Percentiles rank a stretch among this genome's conserved stretches.
phyloP scores from a whole-genome alignment of 805 yeast species.

The Wickerhamiella kurtzmanii region DNA sequence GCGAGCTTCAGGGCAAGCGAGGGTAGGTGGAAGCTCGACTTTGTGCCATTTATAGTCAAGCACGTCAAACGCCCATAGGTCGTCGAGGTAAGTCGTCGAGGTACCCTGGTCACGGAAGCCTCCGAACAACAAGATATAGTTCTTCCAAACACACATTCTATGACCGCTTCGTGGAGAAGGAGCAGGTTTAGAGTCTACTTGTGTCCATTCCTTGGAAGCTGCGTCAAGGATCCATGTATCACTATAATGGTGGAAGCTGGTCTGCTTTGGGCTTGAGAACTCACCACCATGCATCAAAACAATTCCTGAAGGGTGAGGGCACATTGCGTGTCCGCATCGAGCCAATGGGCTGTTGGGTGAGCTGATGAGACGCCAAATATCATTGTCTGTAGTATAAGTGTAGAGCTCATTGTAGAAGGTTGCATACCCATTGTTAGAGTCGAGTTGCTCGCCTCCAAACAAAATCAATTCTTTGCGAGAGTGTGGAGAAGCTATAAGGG shows the following conservation, averaged over 20 bases:
- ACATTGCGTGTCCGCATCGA: constrained; percentile 85
- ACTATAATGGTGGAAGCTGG: constrained; percentile 89
- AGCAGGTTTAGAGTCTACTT: constrained; percentile 47
- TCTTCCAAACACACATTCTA: constrained; percentile 83
- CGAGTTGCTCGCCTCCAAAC: constrained; percentile 79
- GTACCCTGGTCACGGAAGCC: constrained; percentile 86
- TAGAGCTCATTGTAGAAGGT: constrained; percentile 71
- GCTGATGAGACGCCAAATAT: constrained; percentile 63
- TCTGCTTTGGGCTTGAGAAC: constrained; percentile 90
- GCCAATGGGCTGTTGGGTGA: constrained; percentile 88
- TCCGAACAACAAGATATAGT: constrained; percentile 71
- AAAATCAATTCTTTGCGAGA: constrained; percentile 65
- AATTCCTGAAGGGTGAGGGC: constrained; percentile 82
- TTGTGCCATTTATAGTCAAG: constrained; percentile 84
- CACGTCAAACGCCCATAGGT: constrained; percentile 86
- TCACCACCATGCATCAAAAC: constrained; percentile 89
- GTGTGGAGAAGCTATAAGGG: constrained; percentile 66
- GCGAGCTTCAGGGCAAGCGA: constrained; percentile 75
- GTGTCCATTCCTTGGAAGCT: constrained; percentile 76
- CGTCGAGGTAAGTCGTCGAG: constrained; percentile 69
- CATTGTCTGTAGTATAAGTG: constrained; percentile 60
- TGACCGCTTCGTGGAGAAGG: constrained; percentile 91
- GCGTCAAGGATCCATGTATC: constrained; percentile 92
- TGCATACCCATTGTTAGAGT: constrained; percentile 31
- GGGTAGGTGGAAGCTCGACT: constrained; percentile 71